Base-by-base conservation (phyloP, 2,329 filamentous ascomycete species). In the Eutypa lata region DNA sequence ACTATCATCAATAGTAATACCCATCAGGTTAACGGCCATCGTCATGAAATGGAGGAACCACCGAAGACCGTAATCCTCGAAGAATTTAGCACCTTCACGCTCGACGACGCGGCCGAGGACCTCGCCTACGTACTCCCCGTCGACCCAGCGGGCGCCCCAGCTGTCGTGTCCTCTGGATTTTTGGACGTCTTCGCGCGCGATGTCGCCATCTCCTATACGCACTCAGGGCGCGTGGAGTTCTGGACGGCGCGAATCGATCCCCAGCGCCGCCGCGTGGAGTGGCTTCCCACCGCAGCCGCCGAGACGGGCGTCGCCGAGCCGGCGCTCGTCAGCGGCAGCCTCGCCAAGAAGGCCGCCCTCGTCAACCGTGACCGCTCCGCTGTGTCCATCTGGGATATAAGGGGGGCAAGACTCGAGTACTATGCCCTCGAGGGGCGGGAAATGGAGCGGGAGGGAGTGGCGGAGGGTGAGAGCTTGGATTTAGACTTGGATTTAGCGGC, bases 321-420 rank as follows among this genome's bases (percentile, higher is more conserved):
- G 22, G 86, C 89, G 0, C 78, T 96, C 26, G 90, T 89, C 11
- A 95, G 90, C 64, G 91, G 89, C 14, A 95, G 89, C 60, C 92
- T 88, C 8, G 87, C 92, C 63, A 88, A 92, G 57, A 96, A 95
- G 68, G 89, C 90, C 22, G 91, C 91, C 3, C 72, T 97, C 19
- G 90, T 95, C 33, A 88, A 95, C 66, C 77, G 82, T 3, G 77
- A 80, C 14, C 84, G 87, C 57, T 91, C 87, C 0, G 83, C 86
- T 40, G 73, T 97, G 48, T 95, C 90, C 0, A 96, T 97, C 48
- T 97, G 92, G 93, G 92, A 96, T 65, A 89, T 90, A 11, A 84
- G 87, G 57, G 89, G 88, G 51, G 86, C 86, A 2, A 87, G 91
- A 57, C 78, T 96, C 6, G 92, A 97, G 68, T 91, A 90, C 13